A percentile compares a stretch with the other conserved stretches of the same genome.
Conservation (phyloP, 495 filamentous ascomycete species). For the Annulohypoxylon stygium region DNA sequence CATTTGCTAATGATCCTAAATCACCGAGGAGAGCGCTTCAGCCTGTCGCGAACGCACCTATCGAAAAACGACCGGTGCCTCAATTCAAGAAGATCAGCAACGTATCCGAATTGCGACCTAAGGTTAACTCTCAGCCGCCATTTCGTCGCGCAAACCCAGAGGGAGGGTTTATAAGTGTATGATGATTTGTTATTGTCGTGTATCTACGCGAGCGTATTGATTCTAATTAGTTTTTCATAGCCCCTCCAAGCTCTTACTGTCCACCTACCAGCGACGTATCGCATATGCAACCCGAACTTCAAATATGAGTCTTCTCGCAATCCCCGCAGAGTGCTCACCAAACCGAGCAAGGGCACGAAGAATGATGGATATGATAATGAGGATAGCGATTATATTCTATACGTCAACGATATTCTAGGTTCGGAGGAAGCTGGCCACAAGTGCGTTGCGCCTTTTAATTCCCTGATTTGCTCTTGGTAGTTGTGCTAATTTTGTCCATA, state of each 20-base stretch:
- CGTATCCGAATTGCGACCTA: slow-evolving; percentile 80
- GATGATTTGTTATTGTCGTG: slow-evolving; percentile 50
- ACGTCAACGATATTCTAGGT: slow-evolving; percentile 98
- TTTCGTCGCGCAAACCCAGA: slow-evolving; percentile 96
- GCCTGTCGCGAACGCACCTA: slow-evolving; percentile 58
- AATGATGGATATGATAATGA: slow-evolving; percentile 99
- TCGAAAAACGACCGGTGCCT: slow-evolving; percentile 81
- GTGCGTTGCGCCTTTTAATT: slow-evolving; percentile 63
- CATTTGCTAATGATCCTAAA: slow-evolving; percentile 79
- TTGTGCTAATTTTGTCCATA: slow-evolving; percentile 54
- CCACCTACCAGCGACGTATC: slow-evolving; percentile 93
- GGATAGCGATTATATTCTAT: slow-evolving; percentile 99
- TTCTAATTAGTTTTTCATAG: slow-evolving; percentile 60
- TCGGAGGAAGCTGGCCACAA: slow-evolving; percentile 98
- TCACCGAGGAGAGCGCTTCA: slow-evolving; percentile 73
- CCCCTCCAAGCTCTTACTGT: slow-evolving; percentile 96
- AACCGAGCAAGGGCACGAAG: slow-evolving; percentile 98
- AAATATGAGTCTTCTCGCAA: slow-evolving; percentile 99
- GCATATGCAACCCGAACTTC: slow-evolving; percentile 98
- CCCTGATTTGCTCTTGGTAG: background rate
- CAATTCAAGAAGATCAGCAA: slow-evolving; percentile 84
- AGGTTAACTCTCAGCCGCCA: slow-evolving; percentile 86
- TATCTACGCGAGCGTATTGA: slow-evolving; percentile 3
- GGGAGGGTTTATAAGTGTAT: slow-evolving; percentile 97
- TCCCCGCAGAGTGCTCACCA: slow-evolving; percentile 95